Base-by-base conservation (phyloP, 2,329 filamentous ascomycete species). In the Madurella mycetomatis region DNA sequence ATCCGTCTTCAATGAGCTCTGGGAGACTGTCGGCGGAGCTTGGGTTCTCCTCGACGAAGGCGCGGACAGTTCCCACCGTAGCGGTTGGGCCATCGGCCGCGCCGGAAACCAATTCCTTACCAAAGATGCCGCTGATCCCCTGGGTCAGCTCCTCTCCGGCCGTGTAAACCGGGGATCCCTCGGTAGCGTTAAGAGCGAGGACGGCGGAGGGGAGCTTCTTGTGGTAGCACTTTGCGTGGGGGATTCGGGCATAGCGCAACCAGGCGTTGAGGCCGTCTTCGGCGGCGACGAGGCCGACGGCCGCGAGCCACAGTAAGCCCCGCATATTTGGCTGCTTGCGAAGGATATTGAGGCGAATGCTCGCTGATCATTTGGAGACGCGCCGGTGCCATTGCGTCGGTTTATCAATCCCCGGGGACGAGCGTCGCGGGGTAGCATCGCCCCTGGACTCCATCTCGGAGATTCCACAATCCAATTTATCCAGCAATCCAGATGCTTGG, bases 181-280 rank as follows among this genome's bases (percentile, higher is more conserved):
- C 64, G 8, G 78, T 80, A 13, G 66, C 71, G 63, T 85, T 86
- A 67, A 62, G 25, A 4, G 59, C 56, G 37, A 66, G 53, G 30
- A 67, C 60, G 16, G 54, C 45, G 11, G 59, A 55, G 3, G 62
- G 62, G 17, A 65, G 54, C 44, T 60, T 63, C 17, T 63, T 56
- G 41, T 57, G 56, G 50, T 40, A 53, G 40, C 13, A 37, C 30
- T 42, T 43, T 37, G 55, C 57, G 9, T 60, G 51, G 11, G 69
- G 58, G 16, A 85, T 63, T 9, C 76, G 73, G 32, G 83, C 83
- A 65, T 87, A 87, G 47, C 85, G 77, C 52, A 87, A 68, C 85
- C 85, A 88, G 46, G 73, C 84, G 53, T 78, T 71, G 19, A 83
- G 69, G 11, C 85, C 85, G 63, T 81, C 77, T 62, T 88, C 84